Percentiles rank a stretch among this genome's conserved stretches.
phyloP scores from a whole-genome alignment of 2,329 filamentous ascomycete genomes.

The Byssochlamys sp. region DNA sequence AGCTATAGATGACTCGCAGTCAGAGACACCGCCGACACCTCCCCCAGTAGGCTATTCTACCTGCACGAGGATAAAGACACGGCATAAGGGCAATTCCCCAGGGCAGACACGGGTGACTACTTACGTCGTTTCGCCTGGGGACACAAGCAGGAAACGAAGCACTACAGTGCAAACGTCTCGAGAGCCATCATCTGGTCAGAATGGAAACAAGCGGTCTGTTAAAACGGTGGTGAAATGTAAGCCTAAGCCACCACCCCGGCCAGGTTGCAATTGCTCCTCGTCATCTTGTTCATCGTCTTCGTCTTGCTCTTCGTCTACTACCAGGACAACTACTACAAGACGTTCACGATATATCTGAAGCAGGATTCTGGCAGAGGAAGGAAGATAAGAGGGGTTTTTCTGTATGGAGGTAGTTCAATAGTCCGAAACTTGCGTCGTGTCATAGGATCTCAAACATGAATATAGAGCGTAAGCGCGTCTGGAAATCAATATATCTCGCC shows the following conservation, averaged over 20 bases:
- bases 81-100: neutral
- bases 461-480: neutral
- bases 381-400: neutral
- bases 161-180: neutral
- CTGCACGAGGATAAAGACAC: conserved; percentile 3
- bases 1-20: neutral
- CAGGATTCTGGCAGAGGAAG: neutral
- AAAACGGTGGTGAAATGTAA: neutral
- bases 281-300: neutral
- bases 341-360: neutral
- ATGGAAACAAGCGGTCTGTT: neutral
- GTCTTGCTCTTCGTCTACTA: neutral
- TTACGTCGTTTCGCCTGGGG: conserved; percentile 2
- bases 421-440: too few relatives aligned
- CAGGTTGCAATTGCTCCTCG: neutral
- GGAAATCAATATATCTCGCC: too few relatives aligned
- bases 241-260: neutral
- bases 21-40: neutral
- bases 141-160: conserved; percentile 1
- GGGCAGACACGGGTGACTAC: conserved; percentile 6
- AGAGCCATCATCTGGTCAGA: neutral
- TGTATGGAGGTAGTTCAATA: too few relatives aligned
- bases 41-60: neutral
- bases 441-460: neutral
- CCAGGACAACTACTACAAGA: neutral